Evolutionary conservation across 257 asterid genomes (phyloP).

Genomic region (Penstemon davidsonii): DNA sequence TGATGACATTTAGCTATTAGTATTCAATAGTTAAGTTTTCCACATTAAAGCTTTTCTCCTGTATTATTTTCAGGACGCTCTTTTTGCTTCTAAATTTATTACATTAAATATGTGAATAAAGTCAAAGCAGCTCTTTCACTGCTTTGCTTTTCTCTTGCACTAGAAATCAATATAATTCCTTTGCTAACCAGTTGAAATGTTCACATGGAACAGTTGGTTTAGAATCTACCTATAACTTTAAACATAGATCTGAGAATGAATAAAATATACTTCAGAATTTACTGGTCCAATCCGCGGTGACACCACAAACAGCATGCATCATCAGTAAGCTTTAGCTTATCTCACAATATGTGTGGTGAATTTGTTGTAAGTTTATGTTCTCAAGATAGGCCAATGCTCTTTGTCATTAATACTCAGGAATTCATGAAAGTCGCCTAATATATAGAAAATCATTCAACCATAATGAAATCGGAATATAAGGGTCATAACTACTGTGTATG

Average conservation of each 20-base stretch:
- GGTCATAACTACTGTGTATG: constrained; percentile 1
- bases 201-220: not conserved
- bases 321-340: not conserved
- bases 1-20: not conserved
- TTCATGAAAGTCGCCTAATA: not conserved
- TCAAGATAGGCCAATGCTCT: constrained; percentile 4
- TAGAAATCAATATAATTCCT: not conserved
- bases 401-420: constrained; percentile 1
- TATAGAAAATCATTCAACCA: not conserved
- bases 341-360: constrained; percentile 4
- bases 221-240: not conserved
- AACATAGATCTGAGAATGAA: not conserved
- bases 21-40: not conserved
- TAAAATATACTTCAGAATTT: not conserved
- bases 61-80: not conserved
- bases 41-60: not conserved
- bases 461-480: constrained; percentile 3
- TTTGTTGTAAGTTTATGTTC: constrained; percentile 1
- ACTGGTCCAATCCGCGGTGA: constrained; percentile 1
- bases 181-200: not conserved
- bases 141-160: not conserved
- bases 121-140: not conserved
- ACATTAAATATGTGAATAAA: not conserved
- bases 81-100: not conserved
- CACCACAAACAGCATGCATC: not conserved